Conservation (phyloP, 2,329 filamentous ascomycete genomes). For the Colletotrichum melonis region DNA sequence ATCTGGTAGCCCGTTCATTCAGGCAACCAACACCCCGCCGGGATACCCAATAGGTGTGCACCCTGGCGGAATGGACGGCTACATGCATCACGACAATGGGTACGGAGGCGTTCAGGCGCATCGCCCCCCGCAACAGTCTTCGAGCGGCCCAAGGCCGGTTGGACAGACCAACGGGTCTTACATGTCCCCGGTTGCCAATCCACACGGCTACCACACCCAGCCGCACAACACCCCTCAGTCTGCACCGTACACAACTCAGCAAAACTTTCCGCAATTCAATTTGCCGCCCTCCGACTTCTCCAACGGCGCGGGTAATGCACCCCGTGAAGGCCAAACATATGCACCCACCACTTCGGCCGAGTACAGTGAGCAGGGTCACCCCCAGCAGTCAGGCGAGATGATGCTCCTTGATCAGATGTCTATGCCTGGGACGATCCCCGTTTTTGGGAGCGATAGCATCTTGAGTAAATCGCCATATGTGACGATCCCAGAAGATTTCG, state of each 20-base stretch:
- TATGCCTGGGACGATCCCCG: constrained; percentile 78
- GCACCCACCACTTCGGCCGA: constrained; percentile 53
- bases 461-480: constrained; percentile 85
- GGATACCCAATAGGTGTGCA: constrained; percentile 42
- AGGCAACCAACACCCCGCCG: constrained; percentile 55
- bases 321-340: constrained; percentile 52
- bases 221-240: constrained; percentile 58
- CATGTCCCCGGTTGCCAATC: constrained; percentile 63
- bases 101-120: constrained; percentile 47
- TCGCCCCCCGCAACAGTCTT: constrained; percentile 52
- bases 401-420: constrained; percentile 72
- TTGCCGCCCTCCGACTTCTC: constrained; percentile 71
- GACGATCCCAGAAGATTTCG: constrained; percentile 87
- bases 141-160: constrained; percentile 56
- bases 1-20: constrained; percentile 58
- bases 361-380: constrained; percentile 56
- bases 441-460: constrained; percentile 86
- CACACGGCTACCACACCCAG: constrained; percentile 61
- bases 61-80: constrained; percentile 54
- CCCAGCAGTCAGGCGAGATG: constrained; percentile 62
- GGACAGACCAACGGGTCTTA: constrained; percentile 62
- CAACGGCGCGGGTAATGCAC: constrained; percentile 41
- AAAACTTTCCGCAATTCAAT: constrained; percentile 72
- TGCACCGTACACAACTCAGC: constrained; percentile 66
- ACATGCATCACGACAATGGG: constrained; percentile 53